Base-by-base conservation (phyloP, 805 yeast genomes). In the Wickerhamiella occidentalis region DNA sequence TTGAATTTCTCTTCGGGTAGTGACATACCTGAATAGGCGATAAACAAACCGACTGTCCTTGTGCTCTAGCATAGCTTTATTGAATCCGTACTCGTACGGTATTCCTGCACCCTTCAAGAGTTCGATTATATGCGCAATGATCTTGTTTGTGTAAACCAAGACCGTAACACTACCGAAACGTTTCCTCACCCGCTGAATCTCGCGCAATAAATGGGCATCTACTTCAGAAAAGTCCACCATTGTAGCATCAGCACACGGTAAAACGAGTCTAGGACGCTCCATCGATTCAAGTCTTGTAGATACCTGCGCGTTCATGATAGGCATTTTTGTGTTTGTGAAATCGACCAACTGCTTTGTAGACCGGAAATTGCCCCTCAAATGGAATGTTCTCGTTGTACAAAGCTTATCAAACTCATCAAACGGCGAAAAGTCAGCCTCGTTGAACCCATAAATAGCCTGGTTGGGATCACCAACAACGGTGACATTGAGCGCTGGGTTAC, bases 401-500 rank as follows among this genome's bases (percentile, higher is more conserved):
- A 2, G 22, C 47, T 38, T 59, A 73, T 51, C 68, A 59, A 0
- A 55, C 48, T 37, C 66, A 63, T 84, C 86, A 77, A 12, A 68
- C 67, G 37, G 66, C 65, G 57, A 88, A 85, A 57, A 84, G 87
- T 15, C 69, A 66, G 1, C 81, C 70, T 30, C 96, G 58, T 81
- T 79, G 57, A 90, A 90, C 0, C 82, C 86, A 62, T 92, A 90
- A 19, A 90, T 90, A 59, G 94, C 81, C 64, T 90, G 98, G 63
- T 92, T 96, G 0, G 96, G 95, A 61, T 90, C 98, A 1, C 98
- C 98, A 1, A 90, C 96, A 1, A 87, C 80, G 0, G 96, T 85
- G 28, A 42, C 28, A 6, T 26, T 5, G 23, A 12, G 9, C 5
- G 4, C n/a, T 8, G 38, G 37, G 19, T 55, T 33, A 6, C 47